Conservation (phyloP, 2,329 filamentous ascomycete genomes). For the Aspergillus nomiae region DNA sequence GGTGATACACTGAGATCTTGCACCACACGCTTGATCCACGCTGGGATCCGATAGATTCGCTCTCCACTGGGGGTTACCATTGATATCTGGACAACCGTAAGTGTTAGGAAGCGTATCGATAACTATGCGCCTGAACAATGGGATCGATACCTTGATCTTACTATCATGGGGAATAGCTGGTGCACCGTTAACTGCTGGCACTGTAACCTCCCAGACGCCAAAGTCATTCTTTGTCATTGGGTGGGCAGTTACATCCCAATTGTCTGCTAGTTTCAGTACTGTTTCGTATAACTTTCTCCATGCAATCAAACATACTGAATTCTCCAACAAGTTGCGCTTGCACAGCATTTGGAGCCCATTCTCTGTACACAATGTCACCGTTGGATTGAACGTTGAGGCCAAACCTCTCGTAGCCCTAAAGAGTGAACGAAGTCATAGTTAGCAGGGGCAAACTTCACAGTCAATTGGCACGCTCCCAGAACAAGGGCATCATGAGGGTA, state of each 20-base stretch:
- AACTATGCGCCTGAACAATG: background rate
- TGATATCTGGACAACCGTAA: conserved; percentile 64
- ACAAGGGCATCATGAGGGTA: too few relatives aligned
- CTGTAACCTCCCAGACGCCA: conserved; percentile 80
- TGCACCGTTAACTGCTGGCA: conserved; percentile 73
- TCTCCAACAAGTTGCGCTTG: conserved; percentile 88
- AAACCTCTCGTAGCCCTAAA: conserved; percentile 79
- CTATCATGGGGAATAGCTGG: conserved; percentile 87
- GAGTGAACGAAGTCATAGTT: conserved; percentile 3
- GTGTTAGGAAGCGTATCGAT: background rate
- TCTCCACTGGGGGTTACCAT: conserved; percentile 78
- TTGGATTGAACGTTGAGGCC: conserved; percentile 81
- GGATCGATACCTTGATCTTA: conserved; percentile 82
- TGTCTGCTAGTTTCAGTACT: conserved; percentile 58
- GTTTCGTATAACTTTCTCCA: conserved; percentile 3
- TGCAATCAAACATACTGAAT: conserved; percentile 68
- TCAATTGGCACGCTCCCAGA: background rate
- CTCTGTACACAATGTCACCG: conserved; percentile 85
- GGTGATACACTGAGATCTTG: conserved; percentile 89
- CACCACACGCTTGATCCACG: conserved; percentile 97
- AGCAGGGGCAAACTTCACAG: background rate
- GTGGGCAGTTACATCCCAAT: conserved; percentile 80
- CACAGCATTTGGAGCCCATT: conserved; percentile 92
- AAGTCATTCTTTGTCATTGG: conserved; percentile 84
- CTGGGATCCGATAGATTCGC: conserved; percentile 82